These are phyloP conservation scores for Cephalotrichum gorgonifer DNA, from an alignment of 2,329 filamentous ascomycete genomes.

Conservation along the genomic window DNA sequence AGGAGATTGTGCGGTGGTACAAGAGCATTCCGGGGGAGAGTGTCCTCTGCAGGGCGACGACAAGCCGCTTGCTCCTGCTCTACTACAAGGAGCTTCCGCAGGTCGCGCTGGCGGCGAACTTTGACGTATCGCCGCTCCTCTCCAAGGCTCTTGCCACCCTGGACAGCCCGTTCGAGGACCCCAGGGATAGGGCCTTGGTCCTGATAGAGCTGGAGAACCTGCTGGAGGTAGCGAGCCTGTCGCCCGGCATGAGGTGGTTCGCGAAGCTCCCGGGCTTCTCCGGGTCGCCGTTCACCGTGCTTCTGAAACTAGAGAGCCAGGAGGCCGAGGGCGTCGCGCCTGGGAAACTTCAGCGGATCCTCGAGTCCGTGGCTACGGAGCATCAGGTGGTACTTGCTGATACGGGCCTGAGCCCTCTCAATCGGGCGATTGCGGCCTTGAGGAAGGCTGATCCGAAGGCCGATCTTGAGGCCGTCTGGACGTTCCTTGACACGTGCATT, in stretches of 20 bases:
- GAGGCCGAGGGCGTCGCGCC: constrained; percentile 12
- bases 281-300: constrained; percentile 60
- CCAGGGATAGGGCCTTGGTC: constrained; percentile 41
- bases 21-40: constrained; percentile 58
- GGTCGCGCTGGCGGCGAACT: constrained; percentile 70
- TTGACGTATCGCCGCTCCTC: constrained; percentile 75
- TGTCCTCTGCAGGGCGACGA: constrained; percentile 64
- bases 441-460: constrained; percentile 10
- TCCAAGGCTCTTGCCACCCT: constrained; percentile 56
- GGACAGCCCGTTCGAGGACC: constrained; percentile 40
- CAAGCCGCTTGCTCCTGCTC: constrained; percentile 67
- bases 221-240: constrained; percentile 68
- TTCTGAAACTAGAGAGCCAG: constrained; percentile 40
- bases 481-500: constrained; percentile 75
- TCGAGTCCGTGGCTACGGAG: constrained; percentile 52
- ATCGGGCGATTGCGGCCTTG: neutral
- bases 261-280: constrained; percentile 56
- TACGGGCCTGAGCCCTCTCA: neutral
- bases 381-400: constrained; percentile 47
- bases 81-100: constrained; percentile 80
- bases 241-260: constrained; percentile 86
- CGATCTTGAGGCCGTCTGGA: constrained; percentile 41
- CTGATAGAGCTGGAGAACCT: constrained; percentile 72
- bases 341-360: constrained; percentile 40
- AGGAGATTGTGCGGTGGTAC: constrained; percentile 67